A percentile compares a stretch with the other conserved stretches of the same genome.
Evolutionary conservation across 192 early-diverging fungal species (phyloP).

Genomic region (Piromyces finnis): DNA sequence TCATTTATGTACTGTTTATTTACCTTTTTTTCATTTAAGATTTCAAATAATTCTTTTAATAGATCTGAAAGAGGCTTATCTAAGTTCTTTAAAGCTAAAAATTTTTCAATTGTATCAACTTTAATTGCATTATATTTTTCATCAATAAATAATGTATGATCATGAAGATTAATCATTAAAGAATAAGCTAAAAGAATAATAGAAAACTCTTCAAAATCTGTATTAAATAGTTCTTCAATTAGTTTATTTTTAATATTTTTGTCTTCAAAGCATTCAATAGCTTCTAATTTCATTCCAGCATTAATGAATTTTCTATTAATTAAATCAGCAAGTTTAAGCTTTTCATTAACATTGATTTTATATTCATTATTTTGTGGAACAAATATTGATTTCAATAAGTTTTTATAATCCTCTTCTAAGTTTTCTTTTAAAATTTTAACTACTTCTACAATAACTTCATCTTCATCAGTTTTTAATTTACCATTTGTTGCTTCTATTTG

Average conservation of each 20-base stretch:
- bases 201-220: neutral
- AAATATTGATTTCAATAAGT: neutral
- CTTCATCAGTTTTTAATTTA: neutral
- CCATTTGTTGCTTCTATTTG: neutral
- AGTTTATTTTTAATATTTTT: neutral
- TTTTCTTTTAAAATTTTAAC: neutral
- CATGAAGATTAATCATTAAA: neutral
- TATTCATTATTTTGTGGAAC: neutral
- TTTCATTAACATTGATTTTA: neutral
- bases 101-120: neutral
- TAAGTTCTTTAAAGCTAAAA: neutral
- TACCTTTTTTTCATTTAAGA: neutral
- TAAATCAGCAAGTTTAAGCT: neutral
- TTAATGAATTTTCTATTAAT: neutral
- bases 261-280: neutral
- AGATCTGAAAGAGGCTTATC: neutral
- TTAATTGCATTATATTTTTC: neutral
- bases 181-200: neutral
- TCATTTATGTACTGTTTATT: too few species aligned
- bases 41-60: neutral
- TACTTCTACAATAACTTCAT: neutral
- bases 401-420: neutral
- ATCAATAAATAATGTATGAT: neutral
- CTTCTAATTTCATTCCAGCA: neutral
- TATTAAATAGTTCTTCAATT: neutral